Evolutionary conservation across 2,329 filamentous ascomycete species (phyloP).

Genomic region (Calonectria hongkongensis): DNA sequence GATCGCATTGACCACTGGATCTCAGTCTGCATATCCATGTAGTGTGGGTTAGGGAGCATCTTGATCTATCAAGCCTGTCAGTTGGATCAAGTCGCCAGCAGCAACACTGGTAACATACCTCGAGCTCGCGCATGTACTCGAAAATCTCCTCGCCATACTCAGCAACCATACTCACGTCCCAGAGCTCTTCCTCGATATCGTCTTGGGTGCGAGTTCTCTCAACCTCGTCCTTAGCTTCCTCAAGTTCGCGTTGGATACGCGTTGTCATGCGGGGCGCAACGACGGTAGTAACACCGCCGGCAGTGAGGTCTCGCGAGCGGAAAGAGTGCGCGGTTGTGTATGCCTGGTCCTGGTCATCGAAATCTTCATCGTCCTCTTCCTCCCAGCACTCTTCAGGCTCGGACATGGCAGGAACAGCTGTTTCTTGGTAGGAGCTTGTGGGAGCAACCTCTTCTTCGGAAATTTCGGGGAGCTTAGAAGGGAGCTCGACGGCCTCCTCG

Average conservation of each 20-base stretch:
- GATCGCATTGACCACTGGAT: conserved; percentile 99
- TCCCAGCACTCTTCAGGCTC: conserved; percentile 84
- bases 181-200: conserved; percentile 90
- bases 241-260: conserved; percentile 83
- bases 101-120: conserved; percentile 74
- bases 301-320: conserved; percentile 79
- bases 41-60: conserved; percentile 91
- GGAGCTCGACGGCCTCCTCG: conserved; percentile 50
- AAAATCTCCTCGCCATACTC: conserved; percentile 99
- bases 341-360: conserved; percentile 77
- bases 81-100: conserved; percentile 43
- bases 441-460: conserved; percentile 56
- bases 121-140: conserved; percentile 89
- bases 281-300: conserved; percentile 72
- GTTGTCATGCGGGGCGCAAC: conserved; percentile 83
- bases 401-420: conserved; percentile 55
- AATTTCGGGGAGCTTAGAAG: conserved; percentile 57
- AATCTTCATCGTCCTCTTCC: conserved; percentile 84
- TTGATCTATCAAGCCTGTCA: conserved; percentile 71
- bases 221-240: conserved; percentile 78
- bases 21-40: conserved; percentile 98
- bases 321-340: conserved; percentile 86
- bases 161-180: conserved; percentile 97
- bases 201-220: conserved; percentile 81
- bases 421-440: conserved; percentile 51